Percentiles rank a stretch among this genome's conserved stretches.
These are phyloP conservation scores for Baeospora myosura DNA, from an alignment of 1,284 basidiomycete species.

Conservation along the genomic window DNA sequence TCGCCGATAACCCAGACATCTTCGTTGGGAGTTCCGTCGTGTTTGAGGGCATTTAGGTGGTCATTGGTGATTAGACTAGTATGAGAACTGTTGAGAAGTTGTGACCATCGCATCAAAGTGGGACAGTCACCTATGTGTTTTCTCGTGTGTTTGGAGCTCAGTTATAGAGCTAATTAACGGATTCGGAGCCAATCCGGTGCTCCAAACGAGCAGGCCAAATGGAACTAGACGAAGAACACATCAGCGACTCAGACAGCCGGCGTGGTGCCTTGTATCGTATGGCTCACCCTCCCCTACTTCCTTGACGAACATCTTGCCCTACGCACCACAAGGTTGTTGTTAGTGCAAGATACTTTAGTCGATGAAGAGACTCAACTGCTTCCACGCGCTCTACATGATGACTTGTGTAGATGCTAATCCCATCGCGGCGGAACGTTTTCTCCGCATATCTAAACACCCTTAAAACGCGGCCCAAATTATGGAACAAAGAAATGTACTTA, in stretches of 20 bases:
- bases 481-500: conserved; percentile 24
- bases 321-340: conserved; percentile 10
- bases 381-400: conserved; percentile 79
- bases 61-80: conserved; percentile 50
- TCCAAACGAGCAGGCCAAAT: conserved; percentile 83
- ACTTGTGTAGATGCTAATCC: conserved; percentile 69
- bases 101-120: too few species aligned
- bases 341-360: background rate
- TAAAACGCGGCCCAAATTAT: conserved; percentile 4
- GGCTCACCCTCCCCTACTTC: conserved; percentile 54
- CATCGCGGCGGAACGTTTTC: conserved; percentile 70
- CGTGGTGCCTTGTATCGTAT: too few species aligned
- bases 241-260: conserved; percentile 13
- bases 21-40: conserved; percentile 52
- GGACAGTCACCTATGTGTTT: conserved; percentile 53
- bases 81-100: too few species aligned
- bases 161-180: conserved; percentile 61
- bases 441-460: conserved; percentile 55
- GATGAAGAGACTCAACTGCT: conserved; percentile 28
- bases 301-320: conserved; percentile 53
- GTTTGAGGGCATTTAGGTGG: conserved; percentile 52
- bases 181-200: conserved; percentile 76
- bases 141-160: conserved; percentile 56
- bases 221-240: conserved; percentile 40
- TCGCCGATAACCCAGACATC: conserved; percentile 85